A percentile compares a stretch with the other conserved stretches of the same genome.
phyloP scores from a whole-genome alignment of 208 protist species.

The Crithidia sp. region DNA sequence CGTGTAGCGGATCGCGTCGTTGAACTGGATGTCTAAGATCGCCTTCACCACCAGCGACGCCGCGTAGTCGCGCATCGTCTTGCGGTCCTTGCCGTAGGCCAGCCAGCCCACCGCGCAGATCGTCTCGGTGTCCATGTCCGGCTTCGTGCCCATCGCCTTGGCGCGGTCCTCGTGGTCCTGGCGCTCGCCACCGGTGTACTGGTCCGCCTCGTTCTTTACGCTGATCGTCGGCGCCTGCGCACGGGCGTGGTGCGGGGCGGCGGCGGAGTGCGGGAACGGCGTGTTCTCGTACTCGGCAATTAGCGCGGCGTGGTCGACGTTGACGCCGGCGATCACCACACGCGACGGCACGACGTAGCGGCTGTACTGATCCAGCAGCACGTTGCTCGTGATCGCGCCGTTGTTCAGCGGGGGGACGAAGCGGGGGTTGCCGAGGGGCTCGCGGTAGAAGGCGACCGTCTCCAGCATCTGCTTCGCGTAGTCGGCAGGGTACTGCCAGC shows the following conservation, averaged over 20 bases:
- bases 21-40: conserved; percentile 70
- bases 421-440: conserved; percentile 87
- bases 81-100: conserved; percentile 60
- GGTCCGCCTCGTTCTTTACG: conserved; percentile 50
- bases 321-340: conserved; percentile 88
- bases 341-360: conserved; percentile 73
- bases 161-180: conserved; percentile 87
- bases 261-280: conserved; percentile 68
- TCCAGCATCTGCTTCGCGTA: conserved; percentile 84
- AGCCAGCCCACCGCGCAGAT: conserved; percentile 88
- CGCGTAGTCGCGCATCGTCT: conserved; percentile 68
- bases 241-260: conserved; percentile 69
- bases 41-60: conserved; percentile 72
- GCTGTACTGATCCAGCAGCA: conserved; percentile 83
- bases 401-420: conserved; percentile 82
- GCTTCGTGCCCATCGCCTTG: conserved; percentile 88
- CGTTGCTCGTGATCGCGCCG: conserved; percentile 58
- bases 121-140: conserved; percentile 84
- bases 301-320: conserved; percentile 85
- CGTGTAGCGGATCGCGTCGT: conserved; percentile 54
- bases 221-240: conserved; percentile 32
- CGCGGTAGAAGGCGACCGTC: conserved; percentile 87
- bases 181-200: conserved; percentile 82
- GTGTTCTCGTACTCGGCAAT: conserved; percentile 90
- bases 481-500: conserved; percentile 78